phyloP scores from a whole-genome alignment of 805 yeast species.

The Priceomyces castillae region DNA sequence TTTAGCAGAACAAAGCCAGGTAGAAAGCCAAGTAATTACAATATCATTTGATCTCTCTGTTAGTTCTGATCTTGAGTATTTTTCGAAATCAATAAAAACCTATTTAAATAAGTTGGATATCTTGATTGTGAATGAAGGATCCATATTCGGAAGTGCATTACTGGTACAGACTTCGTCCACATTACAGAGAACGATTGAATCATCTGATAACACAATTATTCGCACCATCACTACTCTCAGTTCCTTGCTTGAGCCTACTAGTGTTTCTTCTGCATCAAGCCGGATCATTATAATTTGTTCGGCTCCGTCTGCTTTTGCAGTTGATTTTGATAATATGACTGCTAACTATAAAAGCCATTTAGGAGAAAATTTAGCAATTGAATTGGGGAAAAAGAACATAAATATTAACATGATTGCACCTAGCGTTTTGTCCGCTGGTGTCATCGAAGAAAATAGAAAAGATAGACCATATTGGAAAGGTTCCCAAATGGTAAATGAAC shows the following conservation, averaged over 20 bases:
- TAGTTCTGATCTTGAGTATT: conserved; percentile 42
- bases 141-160: conserved; percentile 63
- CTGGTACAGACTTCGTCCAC: conserved; percentile 55
- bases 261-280: conserved; percentile 48
- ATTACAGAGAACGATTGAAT: conserved; percentile 53
- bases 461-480: conserved; percentile 55
- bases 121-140: conserved; percentile 70
- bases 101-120: conserved; percentile 49
- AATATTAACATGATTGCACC: conserved; percentile 66
- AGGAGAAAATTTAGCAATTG: conserved; percentile 54
- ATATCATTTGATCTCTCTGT: conserved; percentile 48
- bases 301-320: conserved; percentile 47
- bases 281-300: conserved; percentile 60
- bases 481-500: conserved; percentile 52
- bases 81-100: conserved; percentile 34
- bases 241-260: conserved; percentile 50
- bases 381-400: conserved; percentile 58
- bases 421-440: conserved; percentile 66
- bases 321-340: conserved; percentile 33
- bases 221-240: conserved; percentile 53
- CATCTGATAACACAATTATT: conserved; percentile 62
- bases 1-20: conserved; percentile 21
- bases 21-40: conserved; percentile 28
- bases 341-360: conserved; percentile 47
- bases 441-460: conserved; percentile 46